A percentile compares a stretch with the other conserved stretches of the same genome.
Conservation (phyloP, 345 rosid genomes). For the Camelina neglecta region DNA sequence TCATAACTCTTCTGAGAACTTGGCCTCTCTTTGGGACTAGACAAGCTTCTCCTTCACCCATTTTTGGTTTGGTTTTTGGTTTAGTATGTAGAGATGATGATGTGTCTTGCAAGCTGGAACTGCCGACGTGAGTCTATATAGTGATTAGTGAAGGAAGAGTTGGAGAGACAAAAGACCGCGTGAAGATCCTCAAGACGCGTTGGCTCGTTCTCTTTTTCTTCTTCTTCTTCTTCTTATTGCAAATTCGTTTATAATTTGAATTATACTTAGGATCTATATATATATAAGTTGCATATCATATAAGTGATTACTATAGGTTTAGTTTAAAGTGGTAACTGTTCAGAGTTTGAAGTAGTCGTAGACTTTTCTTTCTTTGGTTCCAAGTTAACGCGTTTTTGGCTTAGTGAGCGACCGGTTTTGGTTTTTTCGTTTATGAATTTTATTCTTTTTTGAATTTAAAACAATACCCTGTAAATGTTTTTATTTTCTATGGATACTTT, state of each 20-base stretch:
- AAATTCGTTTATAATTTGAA: constrained; percentile 18
- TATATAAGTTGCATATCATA: constrained; percentile 9
- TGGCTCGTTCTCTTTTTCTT: constrained; percentile 28
- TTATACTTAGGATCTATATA: constrained; percentile 2
- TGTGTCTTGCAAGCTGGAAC: constrained; percentile 39
- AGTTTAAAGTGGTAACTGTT: constrained; percentile 26
- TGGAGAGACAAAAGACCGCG: constrained; percentile 33
- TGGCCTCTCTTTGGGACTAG: constrained; percentile 56
- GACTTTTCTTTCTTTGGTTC: constrained; percentile 28
- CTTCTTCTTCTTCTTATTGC: background rate
- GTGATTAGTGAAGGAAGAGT: constrained; percentile 11
- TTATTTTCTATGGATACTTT: background rate
- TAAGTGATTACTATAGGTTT: constrained; percentile 17
- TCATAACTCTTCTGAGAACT: constrained; percentile 49
- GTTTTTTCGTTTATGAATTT: background rate
- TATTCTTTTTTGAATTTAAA: background rate
- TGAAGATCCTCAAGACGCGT: constrained; percentile 38
- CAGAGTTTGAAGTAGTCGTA: constrained; percentile 44
- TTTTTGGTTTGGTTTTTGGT: constrained; percentile 23
- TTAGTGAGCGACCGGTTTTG: constrained; percentile 6
- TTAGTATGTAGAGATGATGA: constrained; percentile 12
- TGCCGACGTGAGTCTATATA: constrained; percentile 45
- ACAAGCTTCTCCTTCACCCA: constrained; percentile 39
- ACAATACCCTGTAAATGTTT: background rate
- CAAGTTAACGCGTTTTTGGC: constrained; percentile 39